Evolutionary conservation across 2,329 filamentous ascomycete species (phyloP).

Genomic region (Periglandula ipomoeae): DNA sequence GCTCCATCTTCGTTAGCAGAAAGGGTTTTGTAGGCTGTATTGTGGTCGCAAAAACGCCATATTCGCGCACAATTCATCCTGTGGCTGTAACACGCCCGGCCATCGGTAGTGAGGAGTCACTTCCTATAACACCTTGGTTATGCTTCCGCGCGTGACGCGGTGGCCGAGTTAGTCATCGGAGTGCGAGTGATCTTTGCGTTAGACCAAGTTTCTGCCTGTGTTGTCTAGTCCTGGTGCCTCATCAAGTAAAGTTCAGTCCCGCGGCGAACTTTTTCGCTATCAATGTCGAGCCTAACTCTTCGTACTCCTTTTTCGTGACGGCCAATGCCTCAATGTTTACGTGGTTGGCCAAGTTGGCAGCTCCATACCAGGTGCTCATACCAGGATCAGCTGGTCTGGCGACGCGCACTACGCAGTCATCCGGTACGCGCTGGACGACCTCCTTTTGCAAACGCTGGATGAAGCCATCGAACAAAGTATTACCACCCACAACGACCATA

Average conservation of each 20-base stretch:
- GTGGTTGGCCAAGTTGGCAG: constrained; percentile 65
- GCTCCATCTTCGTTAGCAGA: neutral
- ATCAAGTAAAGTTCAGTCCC: constrained; percentile 8
- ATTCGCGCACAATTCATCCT: too few relatives aligned
- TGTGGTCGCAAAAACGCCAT: too few relatives aligned
- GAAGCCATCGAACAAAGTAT: constrained; percentile 70
- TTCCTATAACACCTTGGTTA: too few relatives aligned
- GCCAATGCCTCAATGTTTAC: constrained; percentile 56
- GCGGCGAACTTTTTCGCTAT: constrained; percentile 59
- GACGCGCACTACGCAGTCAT: constrained; percentile 70
- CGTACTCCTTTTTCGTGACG: constrained; percentile 85
- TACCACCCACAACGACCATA: constrained; percentile 82
- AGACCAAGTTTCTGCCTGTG: neutral
- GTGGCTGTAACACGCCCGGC: too few relatives aligned
- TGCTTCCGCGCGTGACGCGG: too few relatives aligned
- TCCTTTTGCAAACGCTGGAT: constrained; percentile 70
- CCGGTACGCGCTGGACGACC: constrained; percentile 60
- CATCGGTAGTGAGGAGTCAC: too few relatives aligned
- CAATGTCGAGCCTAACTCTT: constrained; percentile 74
- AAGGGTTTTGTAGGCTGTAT: too few relatives aligned
- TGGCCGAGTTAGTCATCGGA: too few relatives aligned
- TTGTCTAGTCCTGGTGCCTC: too few relatives aligned
- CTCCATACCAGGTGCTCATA: constrained; percentile 76
- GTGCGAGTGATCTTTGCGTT: too few relatives aligned
- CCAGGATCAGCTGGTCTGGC: constrained; percentile 63